Evolutionary conservation across 345 rosid species (phyloP), one percentile per base, ranked within the genome.

Genomic region (Aurinia saxatilis): DNA sequence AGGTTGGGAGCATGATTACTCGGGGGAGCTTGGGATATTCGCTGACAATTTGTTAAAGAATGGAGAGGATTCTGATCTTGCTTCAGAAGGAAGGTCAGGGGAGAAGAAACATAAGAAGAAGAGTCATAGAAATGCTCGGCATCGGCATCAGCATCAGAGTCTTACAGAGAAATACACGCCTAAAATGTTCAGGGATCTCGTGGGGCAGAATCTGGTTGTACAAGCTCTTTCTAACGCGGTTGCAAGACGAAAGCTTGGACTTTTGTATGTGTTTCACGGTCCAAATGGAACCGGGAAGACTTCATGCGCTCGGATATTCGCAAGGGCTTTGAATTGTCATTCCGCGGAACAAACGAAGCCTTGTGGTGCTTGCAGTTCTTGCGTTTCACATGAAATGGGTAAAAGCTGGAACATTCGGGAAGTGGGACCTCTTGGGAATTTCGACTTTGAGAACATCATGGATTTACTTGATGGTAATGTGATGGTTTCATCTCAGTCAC

Each of bases 261-360:
- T 95, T 16, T 85, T 95, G 5, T 95, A 90, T 63, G 95, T 90
- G 18, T 95, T 95, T 51, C 81, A 95, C 9, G 99, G 99, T 35
- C 98, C 96, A 73, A 96, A 86, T 63, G 99, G 99, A 56, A 90
- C 99, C 1, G 99, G 99, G 33, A 95, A 90, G 80, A 90, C 96
- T 39, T 90, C 93, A 1, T 88, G 98, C 35, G 99, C 99, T 72
- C 84, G 99, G 21, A 84, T 90, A 64, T 88, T 95, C 67, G 91
- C 99, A 33, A 78, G 86, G 65, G 96, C 95, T 61, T 80, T 95
- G 69, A 95, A 88, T 65, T 95, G 99, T 73, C 91, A 81, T 34
- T 84, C 99, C 39, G 14, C 64, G 41, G 96, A 90, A 40, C 79
- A 80, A 19, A 86, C 78, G 31, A 95, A 81, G 69, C 98, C 98